Base-by-base conservation (phyloP, 805 yeast genomes). In the Millerozyma acaciae region DNA sequence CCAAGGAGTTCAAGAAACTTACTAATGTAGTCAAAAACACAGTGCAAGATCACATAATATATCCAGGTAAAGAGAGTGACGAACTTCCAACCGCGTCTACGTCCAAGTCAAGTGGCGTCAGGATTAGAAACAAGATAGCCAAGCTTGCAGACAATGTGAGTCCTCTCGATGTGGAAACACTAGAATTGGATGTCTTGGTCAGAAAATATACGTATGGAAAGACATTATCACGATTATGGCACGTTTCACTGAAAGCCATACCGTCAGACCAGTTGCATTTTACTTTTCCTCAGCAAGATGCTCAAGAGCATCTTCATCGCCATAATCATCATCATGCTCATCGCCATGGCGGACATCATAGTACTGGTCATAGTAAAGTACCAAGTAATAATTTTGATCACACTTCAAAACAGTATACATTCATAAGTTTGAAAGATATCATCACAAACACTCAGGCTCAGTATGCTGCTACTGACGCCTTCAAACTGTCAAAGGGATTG, bases 11-110 rank as follows among this genome's bases (percentile, higher is more conserved):
- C 24, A 62, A 65, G 34, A 76, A 76, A 34, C 53, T 80, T 30
- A 78, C 80, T 28, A 78, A 75, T 42, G 86, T 75, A 20, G 84
- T 85, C 21, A 84, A 82, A 47, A 71, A 76, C 13, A 80, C 88
- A 0, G 84, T 84, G 16, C 84, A 80, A 46, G 93, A 85, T 49
- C 60, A 58, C 38, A 63, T 62, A 19, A 55, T 43, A 26, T 46
- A 51, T 9, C 50, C 44, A 6, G 45, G 48, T 30, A 34, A 43
- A 19, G 49, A 47, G 29, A 42, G 39, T 16, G 52, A 45, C 9
- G 48, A 43, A 19, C 6, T 34, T 35, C 40, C 40, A 7, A 35
- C 36, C 21, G 22, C 35, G n/a, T 20, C 40, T 8, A 33, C 24
- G 18, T 12, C 37, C 33, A 23, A 45, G 34, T 35, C 60, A 8